phyloP scores from a whole-genome alignment of 768 basidiomycete species.

The Naganishia antarctica region DNA sequence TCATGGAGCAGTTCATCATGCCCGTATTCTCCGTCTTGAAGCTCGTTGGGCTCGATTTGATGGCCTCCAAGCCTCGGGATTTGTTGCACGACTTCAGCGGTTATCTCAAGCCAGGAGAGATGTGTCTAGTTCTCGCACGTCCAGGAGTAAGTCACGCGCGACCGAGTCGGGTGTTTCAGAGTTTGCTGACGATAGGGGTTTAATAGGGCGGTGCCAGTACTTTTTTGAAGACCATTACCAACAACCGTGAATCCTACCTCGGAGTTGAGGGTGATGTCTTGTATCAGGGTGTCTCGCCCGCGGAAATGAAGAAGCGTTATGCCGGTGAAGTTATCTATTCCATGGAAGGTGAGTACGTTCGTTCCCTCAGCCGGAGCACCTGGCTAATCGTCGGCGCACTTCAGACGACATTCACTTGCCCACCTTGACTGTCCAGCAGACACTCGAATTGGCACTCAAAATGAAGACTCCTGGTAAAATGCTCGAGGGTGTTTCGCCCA shows the following conservation, averaged over 20 bases:
- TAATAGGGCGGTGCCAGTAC: slow-evolving; percentile 53
- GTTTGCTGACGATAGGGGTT: neutral
- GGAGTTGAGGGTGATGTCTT: slow-evolving; percentile 63
- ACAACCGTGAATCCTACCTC: slow-evolving; percentile 66
- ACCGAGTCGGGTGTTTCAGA: neutral
- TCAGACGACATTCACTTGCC: slow-evolving; percentile 84
- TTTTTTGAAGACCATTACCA: slow-evolving; percentile 73
- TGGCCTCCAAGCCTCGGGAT: slow-evolving; percentile 54
- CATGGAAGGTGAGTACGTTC: slow-evolving; percentile 34
- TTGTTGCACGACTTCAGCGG: slow-evolving; percentile 59
- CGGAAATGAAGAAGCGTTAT: slow-evolving; percentile 61
- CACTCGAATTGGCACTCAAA: slow-evolving; percentile 57
- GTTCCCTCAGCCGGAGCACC: no score
- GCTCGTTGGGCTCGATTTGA: slow-evolving; percentile 57
- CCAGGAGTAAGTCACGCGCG: slow-evolving; percentile 55
- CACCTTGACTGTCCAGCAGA: slow-evolving; percentile 57
- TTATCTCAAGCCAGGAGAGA: slow-evolving; percentile 61
- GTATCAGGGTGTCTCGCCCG: slow-evolving; percentile 70
- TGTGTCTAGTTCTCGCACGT: slow-evolving; percentile 71
- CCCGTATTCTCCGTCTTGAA: slow-evolving; percentile 57
- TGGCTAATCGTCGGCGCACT: no score
- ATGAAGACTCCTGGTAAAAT: slow-evolving; percentile 64
- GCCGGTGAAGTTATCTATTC: slow-evolving; percentile 73
- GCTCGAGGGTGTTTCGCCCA: slow-evolving; percentile 54
- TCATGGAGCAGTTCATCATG: slow-evolving; percentile 56